Base-by-base conservation (phyloP, 2,329 filamentous ascomycete species). In the Penicillium sp. region DNA sequence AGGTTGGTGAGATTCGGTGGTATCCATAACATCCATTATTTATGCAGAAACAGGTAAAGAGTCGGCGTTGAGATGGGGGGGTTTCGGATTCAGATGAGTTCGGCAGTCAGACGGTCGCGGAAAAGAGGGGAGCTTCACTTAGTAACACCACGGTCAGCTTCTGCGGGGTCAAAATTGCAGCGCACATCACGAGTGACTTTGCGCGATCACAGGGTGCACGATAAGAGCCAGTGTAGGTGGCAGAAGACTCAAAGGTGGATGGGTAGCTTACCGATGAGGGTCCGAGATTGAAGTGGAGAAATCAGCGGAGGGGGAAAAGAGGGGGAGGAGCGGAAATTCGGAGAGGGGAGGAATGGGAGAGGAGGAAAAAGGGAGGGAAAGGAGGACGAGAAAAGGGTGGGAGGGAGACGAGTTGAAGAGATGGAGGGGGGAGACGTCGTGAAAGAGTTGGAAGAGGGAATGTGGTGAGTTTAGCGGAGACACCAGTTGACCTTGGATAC, bases 1-100 rank as follows among this genome's bases (percentile, higher is more conserved):
- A 58, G 88, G 84, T 44, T 76, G 74, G 68, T 74, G 76, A 64
- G 75, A 68, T 72, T 90, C 87, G 65, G 81, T 72, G 57, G 80
- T 73, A 70, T 87, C 87, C 88, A 90, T 90, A 63, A 63, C 72
- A 61, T 60, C 51, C 14, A 49, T 39, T 45, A 56, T 53, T 54
- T 57, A 61, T 53, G 61, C 58, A 60, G 47, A 54, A 56, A 63
- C 66, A 68, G 59, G 45, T 10, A 9, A 61, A 65, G 69, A 68
- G 56, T 56, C 55, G 48, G 60, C 16, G 11, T 37, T 58, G 55
- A 56, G 61, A 53, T 45, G 54, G 49, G 48, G 39, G 48, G 39
- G 35, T 41, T n/a, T 48, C 26, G 56, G 45, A n/a, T 37, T 37
- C 35, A 37, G n/a, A 13, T 39, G 35, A 41, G 39, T 41, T 41